phyloP scores from a whole-genome alignment of 257 asterid species.

The Solanum lycopersicoides region DNA sequence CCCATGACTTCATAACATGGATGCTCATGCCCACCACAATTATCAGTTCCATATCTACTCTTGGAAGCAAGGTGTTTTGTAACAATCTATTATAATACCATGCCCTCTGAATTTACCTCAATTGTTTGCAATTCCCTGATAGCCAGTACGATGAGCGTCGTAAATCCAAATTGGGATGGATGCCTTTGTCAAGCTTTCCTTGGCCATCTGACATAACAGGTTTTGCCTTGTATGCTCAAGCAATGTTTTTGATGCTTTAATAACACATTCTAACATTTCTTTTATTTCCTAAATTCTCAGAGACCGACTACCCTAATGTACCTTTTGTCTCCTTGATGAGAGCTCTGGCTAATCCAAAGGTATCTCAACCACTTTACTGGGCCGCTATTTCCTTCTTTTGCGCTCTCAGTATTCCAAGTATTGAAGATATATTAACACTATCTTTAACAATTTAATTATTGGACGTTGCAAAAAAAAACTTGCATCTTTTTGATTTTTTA shows the following conservation, averaged over 20 bases:
- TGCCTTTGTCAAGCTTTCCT: slow-evolving; percentile 61
- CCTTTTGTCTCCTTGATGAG: slow-evolving; percentile 69
- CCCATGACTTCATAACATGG: neutral
- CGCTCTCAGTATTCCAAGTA: neutral
- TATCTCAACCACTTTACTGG: slow-evolving; percentile 6
- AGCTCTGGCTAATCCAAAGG: slow-evolving; percentile 66
- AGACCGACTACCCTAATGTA: slow-evolving; percentile 35
- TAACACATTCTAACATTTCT: neutral
- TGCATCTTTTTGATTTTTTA: neutral
- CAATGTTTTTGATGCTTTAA: slow-evolving; percentile 4
- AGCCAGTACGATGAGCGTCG: slow-evolving; percentile 48
- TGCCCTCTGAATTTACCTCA: neutral
- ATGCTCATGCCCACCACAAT: neutral
- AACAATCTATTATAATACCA: neutral
- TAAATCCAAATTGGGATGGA: slow-evolving; percentile 36
- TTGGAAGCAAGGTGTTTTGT: neutral
- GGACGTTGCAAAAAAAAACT: neutral
- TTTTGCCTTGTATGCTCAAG: slow-evolving; percentile 17
- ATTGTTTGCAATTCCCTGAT: slow-evolving; percentile 4
- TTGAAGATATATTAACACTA: neutral
- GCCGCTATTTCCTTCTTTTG: neutral
- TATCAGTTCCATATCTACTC: neutral
- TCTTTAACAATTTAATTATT: neutral
- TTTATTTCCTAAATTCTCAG: slow-evolving; percentile 24
- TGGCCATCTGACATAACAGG: slow-evolving; percentile 64